A percentile compares a stretch with the other conserved stretches of the same genome.
Evolutionary conservation across 2,329 filamentous ascomycete species (phyloP).

Genomic region (Xylariaceae sp.): DNA sequence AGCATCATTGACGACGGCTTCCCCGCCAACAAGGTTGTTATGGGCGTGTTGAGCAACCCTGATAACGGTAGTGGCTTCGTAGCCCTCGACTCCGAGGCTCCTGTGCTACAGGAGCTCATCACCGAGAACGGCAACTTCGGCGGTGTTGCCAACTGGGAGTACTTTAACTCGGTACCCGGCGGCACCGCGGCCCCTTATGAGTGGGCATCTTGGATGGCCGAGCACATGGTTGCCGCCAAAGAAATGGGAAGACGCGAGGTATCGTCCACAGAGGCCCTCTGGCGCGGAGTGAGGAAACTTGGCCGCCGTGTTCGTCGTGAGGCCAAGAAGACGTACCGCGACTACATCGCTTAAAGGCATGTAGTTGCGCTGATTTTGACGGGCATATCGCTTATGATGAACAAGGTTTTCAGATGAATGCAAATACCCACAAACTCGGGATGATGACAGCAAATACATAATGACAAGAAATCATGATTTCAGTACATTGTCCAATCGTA

Average conservation of each 20-base stretch:
- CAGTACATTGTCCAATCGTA: too few relatives aligned
- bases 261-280: slow-evolving; percentile 33
- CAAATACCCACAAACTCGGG: too few relatives aligned
- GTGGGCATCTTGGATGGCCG: slow-evolving; percentile 64
- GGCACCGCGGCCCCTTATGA: slow-evolving; percentile 70
- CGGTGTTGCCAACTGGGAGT: slow-evolving; percentile 95
- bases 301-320: slow-evolving; percentile 34
- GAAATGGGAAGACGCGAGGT: slow-evolving; percentile 32
- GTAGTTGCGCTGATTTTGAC: too few relatives aligned
- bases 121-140: slow-evolving; percentile 71
- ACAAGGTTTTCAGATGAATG: not conserved
- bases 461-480: too few relatives aligned
- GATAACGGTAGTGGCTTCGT: slow-evolving; percentile 69
- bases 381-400: not conserved
- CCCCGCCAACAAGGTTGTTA: slow-evolving; percentile 73
- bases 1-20: slow-evolving; percentile 67
- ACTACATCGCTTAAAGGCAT: slow-evolving; percentile 36
- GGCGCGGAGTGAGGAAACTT: slow-evolving; percentile 33
- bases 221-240: slow-evolving; percentile 32
- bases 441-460: too few relatives aligned
- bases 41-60: slow-evolving; percentile 81
- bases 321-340: slow-evolving; percentile 36
- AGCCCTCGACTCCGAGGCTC: slow-evolving; percentile 52
- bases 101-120: slow-evolving; percentile 50
- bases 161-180: slow-evolving; percentile 80